Evolutionary conservation across 1,284 basidiomycete species (phyloP).

Genomic region (Testicularia cyperi): DNA sequence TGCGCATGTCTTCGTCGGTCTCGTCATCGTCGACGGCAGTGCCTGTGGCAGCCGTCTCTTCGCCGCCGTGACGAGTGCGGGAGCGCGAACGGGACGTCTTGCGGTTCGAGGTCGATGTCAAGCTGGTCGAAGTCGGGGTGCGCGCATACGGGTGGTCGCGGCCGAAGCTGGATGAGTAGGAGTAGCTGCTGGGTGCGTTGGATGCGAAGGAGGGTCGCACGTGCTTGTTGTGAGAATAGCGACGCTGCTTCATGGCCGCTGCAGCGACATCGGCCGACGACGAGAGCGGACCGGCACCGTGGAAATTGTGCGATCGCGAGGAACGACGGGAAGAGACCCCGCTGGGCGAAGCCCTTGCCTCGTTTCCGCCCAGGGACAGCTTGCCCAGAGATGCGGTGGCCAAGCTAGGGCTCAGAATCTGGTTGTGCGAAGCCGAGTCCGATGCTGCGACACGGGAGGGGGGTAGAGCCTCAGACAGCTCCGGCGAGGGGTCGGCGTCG

Average conservation of each 20-base stretch:
- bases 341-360: constrained; percentile 19
- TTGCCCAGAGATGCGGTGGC: constrained; percentile 43
- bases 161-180: constrained; percentile 32
- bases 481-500: constrained; percentile 25
- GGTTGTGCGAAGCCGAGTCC: constrained; percentile 6
- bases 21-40: constrained; percentile 49
- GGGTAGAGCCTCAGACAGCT: constrained; percentile 26
- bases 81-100: constrained; percentile 25
- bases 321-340: constrained; percentile 13
- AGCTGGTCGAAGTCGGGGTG: constrained; percentile 25
- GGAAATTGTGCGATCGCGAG: constrained; percentile 24
- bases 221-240: constrained; percentile 36
- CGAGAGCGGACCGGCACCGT: constrained; percentile 18
- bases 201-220: constrained; percentile 21
- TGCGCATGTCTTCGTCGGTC: constrained; percentile 56
- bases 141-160: constrained; percentile 44
- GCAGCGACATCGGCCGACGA: constrained; percentile 36
- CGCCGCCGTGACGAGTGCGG: constrained; percentile 14
- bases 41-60: constrained; percentile 5
- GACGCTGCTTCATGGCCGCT: constrained; percentile 40
- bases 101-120: constrained; percentile 15
- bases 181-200: constrained; percentile 35
- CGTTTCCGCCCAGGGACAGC: constrained; percentile 38
- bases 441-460: constrained; percentile 14
- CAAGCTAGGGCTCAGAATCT: constrained; percentile 42